Evolutionary conservation across 2,329 filamentous ascomycete genomes (phyloP).

Genomic region (Geoglossum cookeanum): DNA sequence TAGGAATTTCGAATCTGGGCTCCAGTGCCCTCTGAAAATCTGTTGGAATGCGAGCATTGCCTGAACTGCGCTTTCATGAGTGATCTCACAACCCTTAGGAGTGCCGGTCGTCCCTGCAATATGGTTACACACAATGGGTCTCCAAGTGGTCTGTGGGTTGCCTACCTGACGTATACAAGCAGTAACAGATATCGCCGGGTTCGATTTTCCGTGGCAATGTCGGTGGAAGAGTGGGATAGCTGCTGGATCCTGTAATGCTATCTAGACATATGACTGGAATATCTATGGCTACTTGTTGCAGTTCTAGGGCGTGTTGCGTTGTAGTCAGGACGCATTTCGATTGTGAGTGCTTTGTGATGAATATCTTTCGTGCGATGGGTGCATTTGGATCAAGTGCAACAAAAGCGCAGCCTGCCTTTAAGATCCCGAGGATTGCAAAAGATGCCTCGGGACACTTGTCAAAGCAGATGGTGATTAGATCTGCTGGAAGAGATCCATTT

Average conservation of each 20-base stretch:
- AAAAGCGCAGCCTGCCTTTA: constrained; percentile 69
- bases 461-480: constrained; percentile 58
- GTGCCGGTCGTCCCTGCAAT: constrained; percentile 50
- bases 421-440: constrained; percentile 60
- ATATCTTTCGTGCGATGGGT: constrained; percentile 52
- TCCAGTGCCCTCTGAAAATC: constrained; percentile 60
- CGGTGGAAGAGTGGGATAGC: constrained; percentile 19
- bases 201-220: constrained; percentile 17
- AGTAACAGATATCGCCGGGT: constrained; percentile 50
- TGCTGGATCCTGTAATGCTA: constrained; percentile 17
- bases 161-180: constrained; percentile 57
- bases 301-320: not conserved
- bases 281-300: constrained; percentile 16
- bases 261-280: constrained; percentile 29
- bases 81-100: constrained; percentile 76
- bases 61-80: constrained; percentile 74
- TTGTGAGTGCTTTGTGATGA: constrained; percentile 56
- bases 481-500: constrained; percentile 32
- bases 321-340: constrained; percentile 44
- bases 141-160: not conserved
- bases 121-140: not conserved
- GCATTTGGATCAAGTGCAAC: constrained; percentile 61
- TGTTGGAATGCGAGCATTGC: constrained; percentile 73
- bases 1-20: constrained; percentile 55
- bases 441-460: constrained; percentile 73